Base-by-base conservation (phyloP, 2,329 filamentous ascomycete genomes). In the Exophiala calicioides region DNA sequence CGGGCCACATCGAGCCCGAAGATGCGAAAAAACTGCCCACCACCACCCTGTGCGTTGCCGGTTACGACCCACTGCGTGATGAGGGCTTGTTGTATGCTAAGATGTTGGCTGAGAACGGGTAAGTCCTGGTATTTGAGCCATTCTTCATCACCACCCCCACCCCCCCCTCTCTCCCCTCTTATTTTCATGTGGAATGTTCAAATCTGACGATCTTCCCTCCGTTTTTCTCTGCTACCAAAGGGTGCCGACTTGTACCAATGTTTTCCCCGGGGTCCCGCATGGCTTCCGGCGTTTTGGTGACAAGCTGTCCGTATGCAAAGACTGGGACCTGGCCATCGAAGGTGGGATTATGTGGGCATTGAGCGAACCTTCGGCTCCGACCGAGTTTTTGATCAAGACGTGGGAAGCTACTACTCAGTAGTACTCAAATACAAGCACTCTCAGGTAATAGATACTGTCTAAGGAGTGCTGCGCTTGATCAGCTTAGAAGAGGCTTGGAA, bases 211-310 rank as follows among this genome's bases (percentile, higher is more conserved):
- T n/a, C n/a, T n/a, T n/a, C n/a, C n/a, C 7, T 27, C 24, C 24
- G 24, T 27, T 7, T n/a, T 7, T 27, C n/a, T 7, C 7, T 7
- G 24, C 7, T 27, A 27, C 24, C n/a, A 13, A 9, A 75, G 72
- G 0, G 73, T 80, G 0, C 70, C 76, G 0, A 78, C 75, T 0
- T 62, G 76, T 43, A 60, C 73, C 1, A 63, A 70, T 44, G 52
- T 80, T 1, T 79, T 79, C 58, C 69, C 65, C 19, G 77, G 78
- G 0, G 60, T 80, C 1, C 78, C 78, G 0, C 78, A 81, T 62
- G 73, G 71, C 0, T 78, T 78, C 55, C 61, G 71, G 32, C 50
- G 61, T 4, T 60, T 57, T 43, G 60, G 58, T 18, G 53, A 59
- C 4, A 56, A 53, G 19, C 30, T 67, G n/a, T 50, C 60, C 1